Percentiles rank a stretch among this genome's conserved stretches.
Conservation (phyloP, 768 basidiomycete genomes). For the Stropharia rugosoannulata region DNA sequence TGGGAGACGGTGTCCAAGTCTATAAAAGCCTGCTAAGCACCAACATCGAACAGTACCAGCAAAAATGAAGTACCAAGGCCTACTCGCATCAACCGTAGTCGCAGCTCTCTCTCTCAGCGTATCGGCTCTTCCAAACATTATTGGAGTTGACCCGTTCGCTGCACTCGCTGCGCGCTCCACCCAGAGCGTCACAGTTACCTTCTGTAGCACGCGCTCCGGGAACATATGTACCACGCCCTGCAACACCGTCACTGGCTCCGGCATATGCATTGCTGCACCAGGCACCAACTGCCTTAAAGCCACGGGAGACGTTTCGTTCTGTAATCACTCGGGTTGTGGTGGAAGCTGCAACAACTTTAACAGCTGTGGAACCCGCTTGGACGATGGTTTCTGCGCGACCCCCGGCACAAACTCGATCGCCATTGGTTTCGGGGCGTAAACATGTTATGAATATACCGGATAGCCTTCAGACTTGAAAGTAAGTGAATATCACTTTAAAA, state of each 20-base stretch:
- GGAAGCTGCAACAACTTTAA: slow-evolving; percentile 23
- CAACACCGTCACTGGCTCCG: slow-evolving; percentile 28
- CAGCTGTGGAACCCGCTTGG: slow-evolving; percentile 23
- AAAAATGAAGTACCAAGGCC: too few relatives aligned
- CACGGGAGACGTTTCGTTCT: slow-evolving; percentile 28
- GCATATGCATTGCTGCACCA: slow-evolving; percentile 26
- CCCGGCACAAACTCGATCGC: slow-evolving; percentile 27
- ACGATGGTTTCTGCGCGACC: slow-evolving; percentile 27
- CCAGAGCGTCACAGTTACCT: slow-evolving; percentile 23
- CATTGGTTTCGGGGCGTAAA: neutral
- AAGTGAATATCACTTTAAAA: too few relatives aligned
- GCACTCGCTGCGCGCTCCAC: slow-evolving; percentile 7
- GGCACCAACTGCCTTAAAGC: slow-evolving; percentile 30
- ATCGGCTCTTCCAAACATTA: too few relatives aligned
- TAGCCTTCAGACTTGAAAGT: too few relatives aligned
- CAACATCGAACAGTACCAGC: too few relatives aligned
- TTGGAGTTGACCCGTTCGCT: too few relatives aligned
- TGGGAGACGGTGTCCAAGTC: too few relatives aligned
- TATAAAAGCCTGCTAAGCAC: too few relatives aligned
- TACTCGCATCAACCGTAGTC: too few relatives aligned
- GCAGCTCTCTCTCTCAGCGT: too few relatives aligned
- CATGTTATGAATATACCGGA: too few relatives aligned
- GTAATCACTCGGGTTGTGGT: slow-evolving; percentile 19
- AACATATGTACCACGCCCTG: slow-evolving; percentile 25
- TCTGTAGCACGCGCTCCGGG: slow-evolving; percentile 20